Evolutionary conservation across 352 stramenopile genomes (phyloP).

Genomic region (Globisporangium canariense): DNA sequence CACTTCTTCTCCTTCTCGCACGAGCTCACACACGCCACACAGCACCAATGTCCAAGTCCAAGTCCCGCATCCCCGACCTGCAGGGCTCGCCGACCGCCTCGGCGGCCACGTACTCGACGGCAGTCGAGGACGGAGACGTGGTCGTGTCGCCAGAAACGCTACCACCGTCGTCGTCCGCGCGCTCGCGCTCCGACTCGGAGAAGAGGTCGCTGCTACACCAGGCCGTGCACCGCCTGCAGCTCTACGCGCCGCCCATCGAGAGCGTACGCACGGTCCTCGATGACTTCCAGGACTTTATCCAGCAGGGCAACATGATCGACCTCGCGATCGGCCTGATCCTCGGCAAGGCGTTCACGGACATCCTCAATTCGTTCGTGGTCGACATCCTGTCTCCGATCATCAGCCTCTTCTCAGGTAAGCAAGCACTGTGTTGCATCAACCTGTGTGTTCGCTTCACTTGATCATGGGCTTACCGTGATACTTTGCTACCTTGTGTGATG

Average conservation of each 20-base stretch:
- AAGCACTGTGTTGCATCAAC: no score
- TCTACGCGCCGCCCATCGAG: constrained; percentile 27
- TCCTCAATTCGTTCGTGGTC: constrained; percentile 68
- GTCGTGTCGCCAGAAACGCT: constrained; percentile 7
- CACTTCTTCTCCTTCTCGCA: neutral
- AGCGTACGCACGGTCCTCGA: constrained; percentile 31
- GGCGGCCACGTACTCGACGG: neutral
- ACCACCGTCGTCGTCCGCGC: neutral
- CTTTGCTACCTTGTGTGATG: neutral
- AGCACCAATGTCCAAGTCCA: constrained; percentile 7
- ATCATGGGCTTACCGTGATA: neutral
- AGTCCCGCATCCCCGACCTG: constrained; percentile 2
- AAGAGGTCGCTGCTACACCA: constrained; percentile 18
- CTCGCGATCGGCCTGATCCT: constrained; percentile 68
- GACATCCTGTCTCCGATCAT: constrained; percentile 65
- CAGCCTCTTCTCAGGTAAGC: constrained; percentile 53
- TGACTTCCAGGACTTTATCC: constrained; percentile 74
- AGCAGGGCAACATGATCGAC: constrained; percentile 75
- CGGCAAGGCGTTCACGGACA: constrained; percentile 58
- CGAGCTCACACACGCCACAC: neutral
- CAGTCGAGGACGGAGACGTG: neutral
- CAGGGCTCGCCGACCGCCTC: constrained; percentile 3
- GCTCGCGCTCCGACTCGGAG: constrained; percentile 8
- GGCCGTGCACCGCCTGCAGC: constrained; percentile 18
- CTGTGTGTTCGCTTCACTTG: no score